phyloP scores from a whole-genome alignment of 805 yeast species.

The Hanseniaspora jakobsenii region DNA sequence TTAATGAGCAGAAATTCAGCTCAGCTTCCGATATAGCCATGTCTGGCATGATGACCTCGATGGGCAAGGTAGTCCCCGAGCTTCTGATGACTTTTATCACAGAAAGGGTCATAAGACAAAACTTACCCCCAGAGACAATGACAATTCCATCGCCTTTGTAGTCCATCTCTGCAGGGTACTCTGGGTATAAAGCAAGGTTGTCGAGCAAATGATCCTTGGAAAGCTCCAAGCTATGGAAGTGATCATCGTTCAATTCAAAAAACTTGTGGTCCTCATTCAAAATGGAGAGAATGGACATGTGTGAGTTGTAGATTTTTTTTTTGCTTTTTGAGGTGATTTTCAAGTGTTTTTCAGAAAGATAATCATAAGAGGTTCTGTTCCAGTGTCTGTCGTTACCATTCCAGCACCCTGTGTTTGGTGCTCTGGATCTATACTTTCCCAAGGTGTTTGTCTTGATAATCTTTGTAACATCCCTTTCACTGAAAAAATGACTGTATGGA shows the following conservation, averaged over 20 bases:
- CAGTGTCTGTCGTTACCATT: background rate
- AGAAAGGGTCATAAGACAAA: constrained; percentile 56
- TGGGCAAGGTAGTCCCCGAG: constrained; percentile 50
- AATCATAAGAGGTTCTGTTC: background rate
- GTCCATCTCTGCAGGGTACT: too few relatives aligned
- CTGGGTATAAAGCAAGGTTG: background rate
- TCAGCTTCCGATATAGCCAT: constrained; percentile 48
- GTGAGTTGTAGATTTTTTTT: background rate
- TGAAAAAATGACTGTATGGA: background rate
- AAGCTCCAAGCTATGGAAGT: too few relatives aligned
- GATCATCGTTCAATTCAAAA: too few relatives aligned
- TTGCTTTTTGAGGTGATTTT: background rate
- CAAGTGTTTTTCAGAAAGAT: background rate
- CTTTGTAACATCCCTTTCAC: background rate
- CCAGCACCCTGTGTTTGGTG: background rate
- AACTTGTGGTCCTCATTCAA: too few relatives aligned
- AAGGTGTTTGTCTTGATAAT: background rate
- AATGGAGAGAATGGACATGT: background rate
- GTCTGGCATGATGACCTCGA: constrained; percentile 63
- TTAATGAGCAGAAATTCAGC: constrained; percentile 52
- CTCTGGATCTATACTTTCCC: background rate
- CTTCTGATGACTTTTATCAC: constrained; percentile 52
- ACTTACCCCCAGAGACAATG: constrained; percentile 70
- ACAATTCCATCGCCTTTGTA: constrained; percentile 37
- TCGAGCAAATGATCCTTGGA: too few relatives aligned